phyloP scores from a whole-genome alignment of 1,139 yeast species.

The Geotrichum klebahnii region DNA sequence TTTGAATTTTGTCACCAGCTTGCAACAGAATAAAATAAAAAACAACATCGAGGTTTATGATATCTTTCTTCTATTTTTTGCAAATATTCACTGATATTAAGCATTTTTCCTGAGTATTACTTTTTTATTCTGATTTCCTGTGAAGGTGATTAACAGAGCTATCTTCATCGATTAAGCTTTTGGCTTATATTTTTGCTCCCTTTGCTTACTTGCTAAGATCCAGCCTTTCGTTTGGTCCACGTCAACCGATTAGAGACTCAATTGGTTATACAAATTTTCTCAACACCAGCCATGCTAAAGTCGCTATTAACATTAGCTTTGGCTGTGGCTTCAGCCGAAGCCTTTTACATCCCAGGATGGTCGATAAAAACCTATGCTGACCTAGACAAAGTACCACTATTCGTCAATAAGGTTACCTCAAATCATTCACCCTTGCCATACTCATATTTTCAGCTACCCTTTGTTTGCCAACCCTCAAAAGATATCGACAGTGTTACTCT shows the following conservation, averaged over 20 bases:
- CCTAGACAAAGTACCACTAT: slow-evolving; percentile 64
- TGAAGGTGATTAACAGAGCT: too few relatives aligned
- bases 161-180: too few relatives aligned
- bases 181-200: not conserved
- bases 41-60: too few relatives aligned
- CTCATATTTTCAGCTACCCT: slow-evolving; percentile 71
- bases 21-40: too few relatives aligned
- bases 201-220: not conserved
- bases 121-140: too few relatives aligned
- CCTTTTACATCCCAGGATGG: slow-evolving; percentile 31
- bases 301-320: slow-evolving; percentile 13
- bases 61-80: too few relatives aligned
- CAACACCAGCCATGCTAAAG: slow-evolving; percentile 11
- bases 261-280: not conserved
- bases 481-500: slow-evolving; percentile 57
- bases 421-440: slow-evolving; percentile 74
- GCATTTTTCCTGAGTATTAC: too few relatives aligned
- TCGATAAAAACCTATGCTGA: slow-evolving; percentile 36
- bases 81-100: too few relatives aligned
- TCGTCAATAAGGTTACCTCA: slow-evolving; percentile 75
- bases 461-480: slow-evolving; percentile 68
- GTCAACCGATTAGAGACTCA: not conserved
- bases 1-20: too few relatives aligned
- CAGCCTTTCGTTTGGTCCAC: not conserved
- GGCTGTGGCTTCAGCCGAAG: slow-evolving; percentile 18